Percentiles rank a stretch among this genome's conserved stretches.
Evolutionary conservation across 2,329 filamentous ascomycete species (phyloP).

Genomic region (Talaromyces amestolkiae): DNA sequence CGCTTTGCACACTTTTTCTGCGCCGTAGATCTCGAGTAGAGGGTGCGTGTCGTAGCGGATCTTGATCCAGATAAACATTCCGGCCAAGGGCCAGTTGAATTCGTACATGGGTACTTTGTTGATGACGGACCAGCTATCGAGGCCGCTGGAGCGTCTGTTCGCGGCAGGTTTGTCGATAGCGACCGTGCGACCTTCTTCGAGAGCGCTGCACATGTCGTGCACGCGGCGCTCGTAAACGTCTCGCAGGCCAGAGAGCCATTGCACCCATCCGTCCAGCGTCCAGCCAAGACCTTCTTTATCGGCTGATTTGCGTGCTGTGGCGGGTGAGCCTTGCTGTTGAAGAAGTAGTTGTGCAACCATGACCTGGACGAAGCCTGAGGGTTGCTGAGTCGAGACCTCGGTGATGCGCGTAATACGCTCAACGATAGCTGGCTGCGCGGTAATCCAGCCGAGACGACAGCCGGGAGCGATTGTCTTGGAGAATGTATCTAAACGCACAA

Average conservation of each 20-base stretch:
- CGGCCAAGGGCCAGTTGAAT: constrained; percentile 77
- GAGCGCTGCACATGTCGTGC: constrained; percentile 69
- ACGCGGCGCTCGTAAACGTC: constrained; percentile 83
- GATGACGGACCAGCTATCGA: constrained; percentile 70
- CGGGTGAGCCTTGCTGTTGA: constrained; percentile 56
- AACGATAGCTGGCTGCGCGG: constrained; percentile 73
- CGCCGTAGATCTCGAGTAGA: constrained; percentile 57
- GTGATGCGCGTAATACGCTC: constrained; percentile 72
- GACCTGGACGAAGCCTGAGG: constrained; percentile 84
- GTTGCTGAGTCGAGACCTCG: constrained; percentile 76
- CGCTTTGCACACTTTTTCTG: constrained; percentile 59
- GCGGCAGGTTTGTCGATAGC: constrained; percentile 54
- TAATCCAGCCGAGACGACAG: constrained; percentile 87
- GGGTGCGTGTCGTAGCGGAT: constrained; percentile 72
- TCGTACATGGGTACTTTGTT: constrained; percentile 71
- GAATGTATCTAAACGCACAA: constrained; percentile 88
- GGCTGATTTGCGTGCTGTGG: constrained; percentile 48
- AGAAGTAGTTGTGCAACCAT: constrained; percentile 76
- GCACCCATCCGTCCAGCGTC: constrained; percentile 82
- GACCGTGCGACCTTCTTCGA: constrained; percentile 66
- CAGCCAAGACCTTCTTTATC: constrained; percentile 61
- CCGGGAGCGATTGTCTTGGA: constrained; percentile 91
- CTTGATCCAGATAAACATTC: constrained; percentile 88
- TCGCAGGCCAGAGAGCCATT: constrained; percentile 82
- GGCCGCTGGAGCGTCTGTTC: constrained; percentile 36